Conservation (phyloP, 148 eudicot genomes). For the Silene latifolia region DNA sequence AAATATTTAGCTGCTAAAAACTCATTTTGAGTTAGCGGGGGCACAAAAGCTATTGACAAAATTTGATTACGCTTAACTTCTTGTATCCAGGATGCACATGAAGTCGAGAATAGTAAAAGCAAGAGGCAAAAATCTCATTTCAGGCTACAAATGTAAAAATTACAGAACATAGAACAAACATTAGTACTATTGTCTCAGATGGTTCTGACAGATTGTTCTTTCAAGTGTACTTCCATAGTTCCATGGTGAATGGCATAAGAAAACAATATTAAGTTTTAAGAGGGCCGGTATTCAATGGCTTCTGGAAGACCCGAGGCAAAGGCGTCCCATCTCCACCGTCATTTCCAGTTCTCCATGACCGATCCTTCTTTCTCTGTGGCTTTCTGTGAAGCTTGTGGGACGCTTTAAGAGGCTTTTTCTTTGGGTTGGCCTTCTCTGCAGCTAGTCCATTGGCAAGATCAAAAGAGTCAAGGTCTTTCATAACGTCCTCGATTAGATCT, state of each 20-base stretch:
- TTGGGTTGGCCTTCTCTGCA: conserved; percentile 29
- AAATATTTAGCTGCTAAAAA: no score
- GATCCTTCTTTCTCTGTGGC: conserved; percentile 83
- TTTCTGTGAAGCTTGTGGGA: conserved; percentile 83
- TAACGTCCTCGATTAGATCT: conserved; percentile 42
- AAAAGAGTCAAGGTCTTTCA: conserved; percentile 70
- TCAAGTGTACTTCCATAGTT: not conserved
- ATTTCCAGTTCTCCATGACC: conserved; percentile 76
- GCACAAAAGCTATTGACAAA: not conserved
- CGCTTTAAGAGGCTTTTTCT: conserved; percentile 44
- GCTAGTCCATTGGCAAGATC: conserved; percentile 65
- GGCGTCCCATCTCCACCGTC: conserved; percentile 89
- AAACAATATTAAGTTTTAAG: not conserved
- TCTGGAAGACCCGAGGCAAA: conserved; percentile 63
- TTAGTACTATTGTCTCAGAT: not conserved
- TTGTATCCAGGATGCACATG: not conserved
- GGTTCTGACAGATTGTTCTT: not conserved
- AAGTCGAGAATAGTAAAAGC: not conserved
- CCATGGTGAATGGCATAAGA: not conserved
- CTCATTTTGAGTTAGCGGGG: no score
- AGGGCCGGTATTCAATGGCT: conserved; percentile 61
- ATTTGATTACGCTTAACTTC: not conserved
- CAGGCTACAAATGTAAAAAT: not conserved
- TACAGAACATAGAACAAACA: not conserved
- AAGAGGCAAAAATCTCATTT: conserved; percentile 6